A percentile compares a stretch with the other conserved stretches of the same genome.
phyloP scores from a whole-genome alignment of 345 rosid genomes.

The Firmiana major region DNA sequence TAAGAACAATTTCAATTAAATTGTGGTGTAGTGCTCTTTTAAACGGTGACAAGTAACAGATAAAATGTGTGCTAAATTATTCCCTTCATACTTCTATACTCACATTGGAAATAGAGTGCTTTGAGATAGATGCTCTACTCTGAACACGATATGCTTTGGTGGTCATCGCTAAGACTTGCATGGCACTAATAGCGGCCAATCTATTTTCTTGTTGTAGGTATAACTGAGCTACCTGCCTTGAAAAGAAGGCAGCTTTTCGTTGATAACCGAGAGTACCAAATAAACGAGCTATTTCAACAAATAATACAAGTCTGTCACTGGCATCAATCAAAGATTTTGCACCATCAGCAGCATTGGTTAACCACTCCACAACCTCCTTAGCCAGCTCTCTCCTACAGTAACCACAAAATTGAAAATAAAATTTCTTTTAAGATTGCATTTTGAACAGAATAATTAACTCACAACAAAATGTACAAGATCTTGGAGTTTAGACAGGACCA shows the following conservation, averaged over 20 bases:
- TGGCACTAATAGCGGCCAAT: slow-evolving; percentile 90
- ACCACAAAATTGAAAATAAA: slow-evolving; percentile 10
- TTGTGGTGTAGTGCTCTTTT: neutral
- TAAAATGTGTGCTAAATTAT: neutral
- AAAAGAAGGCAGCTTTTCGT: slow-evolving; percentile 94
- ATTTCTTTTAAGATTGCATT: neutral
- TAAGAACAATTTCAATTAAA: neutral
- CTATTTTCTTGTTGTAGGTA: slow-evolving; percentile 92
- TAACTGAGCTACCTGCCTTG: slow-evolving; percentile 96
- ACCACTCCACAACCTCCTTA: slow-evolving; percentile 87
- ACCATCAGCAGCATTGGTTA: slow-evolving; percentile 92
- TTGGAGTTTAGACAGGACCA: neutral
- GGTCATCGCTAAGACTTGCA: slow-evolving; percentile 95
- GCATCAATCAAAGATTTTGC: slow-evolving; percentile 95
- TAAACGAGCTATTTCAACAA: slow-evolving; percentile 87
- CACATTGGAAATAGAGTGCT: slow-evolving; percentile 44
- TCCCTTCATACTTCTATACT: slow-evolving; percentile 22
- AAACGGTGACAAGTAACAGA: neutral
- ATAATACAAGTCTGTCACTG: slow-evolving; percentile 81
- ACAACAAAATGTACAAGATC: neutral
- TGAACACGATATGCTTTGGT: slow-evolving; percentile 90
- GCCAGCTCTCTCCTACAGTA: slow-evolving; percentile 72
- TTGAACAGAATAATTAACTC: neutral
- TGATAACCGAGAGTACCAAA: slow-evolving; percentile 91
- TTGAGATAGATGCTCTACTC: slow-evolving; percentile 74